Base-by-base conservation (phyloP, 2,329 filamentous ascomycete species). In the Zopfia rhizophila region DNA sequence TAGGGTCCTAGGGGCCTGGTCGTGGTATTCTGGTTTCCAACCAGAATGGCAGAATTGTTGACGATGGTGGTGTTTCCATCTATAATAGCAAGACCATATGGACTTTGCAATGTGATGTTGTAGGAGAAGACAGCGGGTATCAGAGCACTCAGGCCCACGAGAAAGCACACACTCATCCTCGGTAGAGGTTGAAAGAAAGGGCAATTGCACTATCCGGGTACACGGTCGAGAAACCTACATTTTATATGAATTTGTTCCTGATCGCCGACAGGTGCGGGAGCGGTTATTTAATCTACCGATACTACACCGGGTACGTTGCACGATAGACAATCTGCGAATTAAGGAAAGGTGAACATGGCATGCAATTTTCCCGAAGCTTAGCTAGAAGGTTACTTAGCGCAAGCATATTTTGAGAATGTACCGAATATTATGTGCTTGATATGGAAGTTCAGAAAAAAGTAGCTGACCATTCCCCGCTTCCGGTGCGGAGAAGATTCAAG, bases 261-360 rank as follows among this genome's bases (percentile, higher is more conserved):
- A 45, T 38, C 33, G 17, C 41, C 41, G 38, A 33, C 17, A 33
- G 40, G 11, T 22, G 32, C n/a, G 6, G 14, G 27, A 44, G 43
- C 51, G 48, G 54, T 35, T 39, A 16, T 17, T 47, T 38, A 48
- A 57, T 57, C 33, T 52, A 55, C 54, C 51, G 54, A 57, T 51
- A 55, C 54, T 45, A 55, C 38, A 37, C 45, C 50, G 19, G 18
- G 40, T 48, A 24, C 10, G 33, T 43, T 31, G 7, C 36, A 44
- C 41, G 53, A 56, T 53, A 43, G 25, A 21, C 46, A 21, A 40
- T 5, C 29, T 13, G n/a, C n/a, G n/a, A n/a, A n/a, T n/a, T n/a
- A n/a, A n/a, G n/a, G n/a, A n/a, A n/a, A n/a, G n/a, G n/a, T n/a
- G n/a, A n/a, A n/a, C n/a, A n/a, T n/a, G n/a, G n/a, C n/a, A n/a